phyloP scores from a whole-genome alignment of 495 filamentous ascomycete species.

The Trichoderma virens region DNA sequence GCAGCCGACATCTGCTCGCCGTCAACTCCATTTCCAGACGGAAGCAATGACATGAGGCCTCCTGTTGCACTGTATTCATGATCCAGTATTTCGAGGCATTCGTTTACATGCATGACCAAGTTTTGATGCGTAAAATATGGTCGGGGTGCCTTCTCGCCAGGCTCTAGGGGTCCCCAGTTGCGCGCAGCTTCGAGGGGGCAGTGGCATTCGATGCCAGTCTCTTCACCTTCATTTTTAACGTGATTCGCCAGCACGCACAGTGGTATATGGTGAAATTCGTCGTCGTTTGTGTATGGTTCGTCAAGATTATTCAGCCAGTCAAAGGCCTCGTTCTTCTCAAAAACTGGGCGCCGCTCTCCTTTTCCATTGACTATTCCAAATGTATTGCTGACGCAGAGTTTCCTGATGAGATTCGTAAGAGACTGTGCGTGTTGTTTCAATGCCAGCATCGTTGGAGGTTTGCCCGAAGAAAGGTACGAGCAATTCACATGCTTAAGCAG shows the following conservation, averaged over 20 bases:
- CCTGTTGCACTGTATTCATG: constrained; percentile 45
- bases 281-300: constrained; percentile 36
- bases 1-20: constrained; percentile 24
- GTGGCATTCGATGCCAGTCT: constrained; percentile 30
- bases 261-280: constrained; percentile 34
- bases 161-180: constrained; percentile 1
- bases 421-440: constrained; percentile 51
- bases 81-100: constrained; percentile 45
- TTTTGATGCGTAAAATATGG: constrained; percentile 40
- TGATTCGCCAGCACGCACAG: constrained; percentile 40
- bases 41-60: constrained; percentile 41
- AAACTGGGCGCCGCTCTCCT: constrained; percentile 8
- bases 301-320: constrained; percentile 43
- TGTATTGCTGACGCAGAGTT: constrained; percentile 27
- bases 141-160: constrained; percentile 8
- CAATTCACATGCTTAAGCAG: constrained; percentile 41
- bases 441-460: constrained; percentile 40
- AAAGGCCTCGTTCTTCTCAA: constrained; percentile 32
- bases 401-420: constrained; percentile 40
- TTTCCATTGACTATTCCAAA: constrained; percentile 20
- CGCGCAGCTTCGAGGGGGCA: constrained; percentile 26
- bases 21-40: constrained; percentile 25
- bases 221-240: constrained; percentile 30
- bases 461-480: constrained; percentile 40
- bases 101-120: constrained; percentile 45